These are phyloP conservation scores for Colletotrichum tabaci DNA, from an alignment of 2,329 filamentous ascomycete genomes.

Conservation along the genomic window DNA sequence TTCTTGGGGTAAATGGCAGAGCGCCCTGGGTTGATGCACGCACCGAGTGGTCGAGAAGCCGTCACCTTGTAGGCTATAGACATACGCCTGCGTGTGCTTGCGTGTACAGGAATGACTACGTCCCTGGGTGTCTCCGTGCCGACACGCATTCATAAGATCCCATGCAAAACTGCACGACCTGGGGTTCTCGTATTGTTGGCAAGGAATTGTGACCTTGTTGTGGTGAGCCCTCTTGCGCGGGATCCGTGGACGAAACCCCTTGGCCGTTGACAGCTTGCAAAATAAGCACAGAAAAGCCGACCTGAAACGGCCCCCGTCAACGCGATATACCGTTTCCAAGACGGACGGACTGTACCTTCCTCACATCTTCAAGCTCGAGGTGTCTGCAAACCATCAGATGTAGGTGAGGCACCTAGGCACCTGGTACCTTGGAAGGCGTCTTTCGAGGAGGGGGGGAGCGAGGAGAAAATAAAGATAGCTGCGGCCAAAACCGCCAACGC, in stretches of 20 bases:
- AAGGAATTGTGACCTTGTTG: slow-evolving; percentile 18
- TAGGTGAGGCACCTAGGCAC: not conserved
- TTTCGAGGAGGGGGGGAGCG: slow-evolving; percentile 7
- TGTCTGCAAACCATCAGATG: slow-evolving; percentile 21
- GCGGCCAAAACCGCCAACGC: slow-evolving; percentile 24
- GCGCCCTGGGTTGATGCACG: not conserved
- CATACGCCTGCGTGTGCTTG: not conserved
- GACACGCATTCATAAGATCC: not conserved
- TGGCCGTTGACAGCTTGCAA: not conserved
- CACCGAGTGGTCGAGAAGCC: not conserved
- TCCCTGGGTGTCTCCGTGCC: not conserved
- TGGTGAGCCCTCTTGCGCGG: slow-evolving; percentile 7
- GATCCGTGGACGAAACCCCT: not conserved
- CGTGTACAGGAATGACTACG: not conserved
- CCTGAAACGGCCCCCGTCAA: not conserved
- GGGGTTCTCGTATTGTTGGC: not conserved
- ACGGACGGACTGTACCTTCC: not conserved
- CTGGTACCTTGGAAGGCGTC: not conserved
- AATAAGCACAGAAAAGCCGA: not conserved
- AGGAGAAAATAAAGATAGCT: not conserved
- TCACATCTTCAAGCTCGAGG: slow-evolving; percentile 15
- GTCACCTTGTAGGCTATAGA: not conserved
- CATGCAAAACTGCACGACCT: slow-evolving; percentile 2
- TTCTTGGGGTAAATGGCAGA: slow-evolving; percentile 9
- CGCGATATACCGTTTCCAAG: not conserved